Evolutionary conservation across 192 early-diverging fungal species (phyloP), one percentile per base, ranked within the genome.

Genomic region (Rhizophagus sp.): DNA sequence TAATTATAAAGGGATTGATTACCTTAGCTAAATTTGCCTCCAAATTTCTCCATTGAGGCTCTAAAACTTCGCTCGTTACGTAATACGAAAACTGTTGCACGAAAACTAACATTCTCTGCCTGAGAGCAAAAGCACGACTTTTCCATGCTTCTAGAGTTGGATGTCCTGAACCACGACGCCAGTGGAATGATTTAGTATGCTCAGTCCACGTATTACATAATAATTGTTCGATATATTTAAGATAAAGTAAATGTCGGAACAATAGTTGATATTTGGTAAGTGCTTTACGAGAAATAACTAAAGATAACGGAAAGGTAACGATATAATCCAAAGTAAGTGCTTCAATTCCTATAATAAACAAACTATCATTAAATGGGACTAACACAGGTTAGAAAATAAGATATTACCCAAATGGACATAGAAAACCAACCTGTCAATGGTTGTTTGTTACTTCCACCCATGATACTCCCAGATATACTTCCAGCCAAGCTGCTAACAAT

Each of bases 71-170:
- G 77, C 91, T 95, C 74, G 93, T 93, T 50, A 94, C 88, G 80
- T 97, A 97, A 82, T 94, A 95, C 80, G 95, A 83, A 82, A 97
- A 93, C 83, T 97, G 95, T 76, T 97, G 96, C 19, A 98, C 88
- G 85, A 95, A 96, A n/a, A 92, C 89, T 44, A 97, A 82, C 91
- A 99, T 98, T 49, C 91, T 92, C 47, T 89, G 89, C 44, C 96
- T 90, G 24, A 97, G 84, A 10, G 90, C 89, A 79, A 89, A 92
- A 27, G 97, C 87, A 30, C 91, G 88, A 10, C 89, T 87, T 66
- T 91, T 88, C 84, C 85, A 90, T 12, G 82, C 81, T 41, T 88
- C 87, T 36, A 91, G 25, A 22, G 81, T 85, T 41, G 85, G 85
- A n/a, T 87, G 76, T 10, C 80, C 84, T 19, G 88, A 85, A 71